Percentiles rank a stretch among this genome's conserved stretches.
These are phyloP conservation scores for Lipomyces kockii DNA, from an alignment of 805 yeast species.

Conservation along the genomic window DNA sequence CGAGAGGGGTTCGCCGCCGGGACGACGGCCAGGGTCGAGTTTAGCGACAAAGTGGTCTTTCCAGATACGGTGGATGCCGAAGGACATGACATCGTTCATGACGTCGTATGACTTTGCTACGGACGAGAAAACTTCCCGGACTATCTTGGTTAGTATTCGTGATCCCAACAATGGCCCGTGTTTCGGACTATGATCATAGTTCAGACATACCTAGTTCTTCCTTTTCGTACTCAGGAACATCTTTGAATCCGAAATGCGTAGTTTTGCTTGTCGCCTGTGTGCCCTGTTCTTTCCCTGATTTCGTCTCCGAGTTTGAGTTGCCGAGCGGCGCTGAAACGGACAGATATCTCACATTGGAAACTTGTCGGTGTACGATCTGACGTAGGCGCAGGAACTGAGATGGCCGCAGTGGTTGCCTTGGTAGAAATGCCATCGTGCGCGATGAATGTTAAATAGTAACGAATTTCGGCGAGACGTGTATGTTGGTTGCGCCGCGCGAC, in stretches of 20 bases:
- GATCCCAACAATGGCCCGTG: conserved; percentile 59
- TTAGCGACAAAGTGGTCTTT: conserved; percentile 85
- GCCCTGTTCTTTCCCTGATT: neutral
- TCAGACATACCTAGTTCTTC: conserved; percentile 73
- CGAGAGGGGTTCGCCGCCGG: conserved; percentile 79
- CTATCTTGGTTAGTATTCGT: conserved; percentile 38
- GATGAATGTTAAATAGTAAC: neutral
- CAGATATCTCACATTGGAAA: neutral
- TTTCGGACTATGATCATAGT: conserved; percentile 78
- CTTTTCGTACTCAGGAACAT: conserved; percentile 78
- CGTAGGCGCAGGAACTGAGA: neutral
- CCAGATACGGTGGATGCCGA: conserved; percentile 96
- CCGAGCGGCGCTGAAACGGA: neutral
- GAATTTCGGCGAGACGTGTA: too few species aligned
- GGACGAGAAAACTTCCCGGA: conserved; percentile 86
- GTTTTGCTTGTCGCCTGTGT: conserved; percentile 45
- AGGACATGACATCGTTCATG: conserved; percentile 98
- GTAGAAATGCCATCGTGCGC: neutral
- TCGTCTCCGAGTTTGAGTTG: neutral
- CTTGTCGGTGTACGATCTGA: neutral
- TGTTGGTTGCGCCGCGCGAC: too few species aligned
- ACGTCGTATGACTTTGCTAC: conserved; percentile 94
- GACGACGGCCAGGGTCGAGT: conserved; percentile 91
- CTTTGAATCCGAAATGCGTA: conserved; percentile 93
- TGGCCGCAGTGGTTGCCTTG: neutral